phyloP scores from a whole-genome alignment of 2,329 filamentous ascomycete genomes.

The Trichoderma sp. region DNA sequence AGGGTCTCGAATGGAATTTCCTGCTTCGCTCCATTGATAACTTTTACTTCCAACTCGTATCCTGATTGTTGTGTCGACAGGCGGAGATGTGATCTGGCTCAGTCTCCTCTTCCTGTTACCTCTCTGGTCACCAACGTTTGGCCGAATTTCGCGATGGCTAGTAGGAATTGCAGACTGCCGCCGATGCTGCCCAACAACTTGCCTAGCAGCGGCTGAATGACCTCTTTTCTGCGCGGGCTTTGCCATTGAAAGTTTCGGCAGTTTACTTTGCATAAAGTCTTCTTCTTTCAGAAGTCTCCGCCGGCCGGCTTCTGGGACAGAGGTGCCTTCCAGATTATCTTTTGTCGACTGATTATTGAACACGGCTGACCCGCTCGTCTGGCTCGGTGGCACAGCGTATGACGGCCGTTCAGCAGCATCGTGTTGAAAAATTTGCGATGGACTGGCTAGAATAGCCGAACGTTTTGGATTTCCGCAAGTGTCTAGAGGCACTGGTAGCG shows the following conservation, averaged over 20 bases:
- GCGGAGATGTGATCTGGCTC: not conserved
- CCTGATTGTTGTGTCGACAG: conserved; percentile 28
- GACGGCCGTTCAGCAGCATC: not conserved
- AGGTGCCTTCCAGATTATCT: not conserved
- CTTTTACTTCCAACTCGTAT: conserved; percentile 39
- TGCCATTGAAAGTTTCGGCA: conserved; percentile 39
- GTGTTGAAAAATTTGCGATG: too few species aligned
- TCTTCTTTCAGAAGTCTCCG: conserved; percentile 35
- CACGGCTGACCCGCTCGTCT: not conserved
- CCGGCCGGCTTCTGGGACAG: conserved; percentile 35
- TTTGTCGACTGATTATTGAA: not conserved
- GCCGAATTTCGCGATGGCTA: not conserved
- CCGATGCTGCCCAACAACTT: not conserved
- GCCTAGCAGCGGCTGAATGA: not conserved
- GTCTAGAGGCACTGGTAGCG: not conserved
- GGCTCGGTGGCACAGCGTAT: not conserved
- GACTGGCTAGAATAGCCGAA: not conserved
- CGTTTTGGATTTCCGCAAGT: not conserved
- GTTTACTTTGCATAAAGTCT: conserved; percentile 41
- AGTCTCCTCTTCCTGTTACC: not conserved
- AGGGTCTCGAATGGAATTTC: conserved; percentile 36
- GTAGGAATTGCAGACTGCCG: not conserved
- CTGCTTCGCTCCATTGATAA: conserved; percentile 38
- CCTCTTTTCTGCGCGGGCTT: conserved; percentile 30
- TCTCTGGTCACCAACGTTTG: not conserved